These are phyloP conservation scores for Rhodotorula paludigena DNA, from an alignment of 768 basidiomycete species.

Conservation along the genomic window DNA sequence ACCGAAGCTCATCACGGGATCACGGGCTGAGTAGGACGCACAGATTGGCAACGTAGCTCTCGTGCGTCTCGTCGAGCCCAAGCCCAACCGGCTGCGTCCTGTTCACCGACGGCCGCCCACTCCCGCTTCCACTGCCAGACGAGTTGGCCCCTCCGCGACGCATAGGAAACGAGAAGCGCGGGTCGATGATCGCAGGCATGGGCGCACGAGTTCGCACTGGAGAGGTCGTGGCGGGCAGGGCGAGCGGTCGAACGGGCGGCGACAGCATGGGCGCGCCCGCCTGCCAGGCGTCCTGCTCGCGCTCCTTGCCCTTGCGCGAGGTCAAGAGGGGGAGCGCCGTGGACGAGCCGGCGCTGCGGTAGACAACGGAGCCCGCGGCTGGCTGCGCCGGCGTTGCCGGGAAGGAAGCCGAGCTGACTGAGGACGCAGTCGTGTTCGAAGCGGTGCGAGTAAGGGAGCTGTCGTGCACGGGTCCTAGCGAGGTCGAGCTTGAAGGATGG, in stretches of 20 bases:
- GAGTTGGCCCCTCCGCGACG: not conserved
- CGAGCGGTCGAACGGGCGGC: not conserved
- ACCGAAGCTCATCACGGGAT: not conserved
- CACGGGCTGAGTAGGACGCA: not conserved
- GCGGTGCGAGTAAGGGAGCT: too few species aligned
- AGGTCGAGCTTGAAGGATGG: too few species aligned
- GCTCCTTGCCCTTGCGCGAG: conserved; percentile 1
- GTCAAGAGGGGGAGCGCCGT: too few species aligned
- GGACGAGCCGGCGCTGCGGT: not conserved
- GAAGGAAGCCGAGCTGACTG: conserved; percentile 6
- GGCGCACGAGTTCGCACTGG: not conserved
- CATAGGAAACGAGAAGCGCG: conserved; percentile 23
- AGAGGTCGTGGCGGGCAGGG: not conserved
- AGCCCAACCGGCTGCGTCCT: not conserved
- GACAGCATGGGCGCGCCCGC: too few species aligned
- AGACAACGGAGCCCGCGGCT: not conserved
- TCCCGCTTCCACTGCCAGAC: not conserved
- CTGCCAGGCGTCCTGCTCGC: not conserved
- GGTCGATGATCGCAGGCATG: conserved; percentile 1
- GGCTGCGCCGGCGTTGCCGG: conserved; percentile 9
- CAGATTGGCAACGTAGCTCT: conserved; percentile 15
- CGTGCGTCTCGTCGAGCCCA: not conserved
- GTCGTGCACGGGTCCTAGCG: too few species aligned
- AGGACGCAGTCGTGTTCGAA: not conserved
- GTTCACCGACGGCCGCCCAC: not conserved